Evolutionary conservation across 1,139 yeast genomes (phyloP).

Genomic region (Taphrina flavorubra): DNA sequence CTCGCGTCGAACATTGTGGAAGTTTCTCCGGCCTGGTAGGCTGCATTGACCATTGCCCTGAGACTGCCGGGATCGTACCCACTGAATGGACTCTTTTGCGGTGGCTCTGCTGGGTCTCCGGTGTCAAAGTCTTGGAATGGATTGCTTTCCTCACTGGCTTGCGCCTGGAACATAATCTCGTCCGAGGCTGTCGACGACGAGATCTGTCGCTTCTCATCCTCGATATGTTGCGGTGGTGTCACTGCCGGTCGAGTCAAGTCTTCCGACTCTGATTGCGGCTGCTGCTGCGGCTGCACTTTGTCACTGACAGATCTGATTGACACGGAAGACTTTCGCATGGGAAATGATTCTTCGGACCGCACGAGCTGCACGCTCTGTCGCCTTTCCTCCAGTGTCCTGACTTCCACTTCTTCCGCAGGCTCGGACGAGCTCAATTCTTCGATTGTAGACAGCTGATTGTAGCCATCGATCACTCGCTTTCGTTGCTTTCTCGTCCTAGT

Average conservation of each 20-base stretch:
- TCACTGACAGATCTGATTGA: background rate
- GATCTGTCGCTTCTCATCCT: background rate
- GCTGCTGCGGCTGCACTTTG: background rate
- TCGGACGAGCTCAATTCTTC: constrained; percentile 6
- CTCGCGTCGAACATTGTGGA: background rate
- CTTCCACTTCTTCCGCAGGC: background rate
- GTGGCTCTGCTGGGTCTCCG: background rate
- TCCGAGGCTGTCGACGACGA: background rate
- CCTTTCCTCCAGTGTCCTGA: background rate
- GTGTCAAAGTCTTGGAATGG: background rate
- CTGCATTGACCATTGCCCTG: background rate
- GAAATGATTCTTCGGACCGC: constrained; percentile 8
- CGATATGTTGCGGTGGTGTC: background rate
- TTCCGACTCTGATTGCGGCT: background rate
- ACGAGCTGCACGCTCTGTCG: background rate
- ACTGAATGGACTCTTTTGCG: background rate
- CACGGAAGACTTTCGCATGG: background rate
- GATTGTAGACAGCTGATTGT: background rate
- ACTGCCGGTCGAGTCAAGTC: too few relatives aligned
- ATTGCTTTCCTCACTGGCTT: background rate
- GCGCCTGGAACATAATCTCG: background rate
- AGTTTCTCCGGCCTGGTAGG: background rate
- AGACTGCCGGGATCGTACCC: background rate
- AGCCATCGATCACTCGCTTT: background rate
- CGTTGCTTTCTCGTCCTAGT: background rate